Evolutionary conservation across 352 stramenopile genomes (phyloP), one percentile per base, ranked within the genome.

Genomic region (Phytophthora boehmeriae): DNA sequence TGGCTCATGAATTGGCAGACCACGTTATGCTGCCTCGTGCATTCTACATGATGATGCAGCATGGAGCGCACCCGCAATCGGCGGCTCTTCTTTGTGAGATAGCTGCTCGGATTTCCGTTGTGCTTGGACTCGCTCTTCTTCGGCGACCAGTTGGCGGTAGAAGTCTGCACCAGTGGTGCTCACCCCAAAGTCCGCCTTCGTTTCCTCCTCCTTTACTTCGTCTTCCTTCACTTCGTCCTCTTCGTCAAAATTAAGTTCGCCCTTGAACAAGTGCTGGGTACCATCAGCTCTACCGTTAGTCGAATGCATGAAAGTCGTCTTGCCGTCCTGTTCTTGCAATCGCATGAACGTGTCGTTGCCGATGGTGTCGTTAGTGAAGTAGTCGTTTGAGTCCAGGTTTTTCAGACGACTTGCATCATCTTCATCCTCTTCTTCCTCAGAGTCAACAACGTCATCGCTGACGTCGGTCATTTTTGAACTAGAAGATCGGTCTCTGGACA

Each of bases 311-410:
- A 82, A 51, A 11, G 68, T 75, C 6, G 35, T 35, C 52, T 86
- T 68, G 11, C 70, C 54, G 25, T 70, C 69, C 51, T 75, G 41
- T 16, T 75, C 68, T 8, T 60, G 63, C 23, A 89, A 76, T 1
- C 83, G 79, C 48, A 90, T 60, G 41, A 89, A 82, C 19, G 80
- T 88, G 28, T 92, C 80, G 66, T 92, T 88, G 34, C 71, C 83
- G 65, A 92, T 83, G n/a, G 75, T 79, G 27, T 92, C 80, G 48
- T 90, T 89, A 25, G 61, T 41, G 1, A 92, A 54, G 66, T 92
- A 90, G 48, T 92, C 80, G 25, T 52, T 70, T 35, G 78, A 68
- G 20, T 86, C 59, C 17, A 89, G 77, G 13, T 78, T 78, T 41
- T 71, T 76, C 8, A 66, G 17, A 1, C 45, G 41, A 22, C 41